A percentile compares a stretch with the other conserved stretches of the same genome.
Conservation (phyloP, 148 eudicot genomes). For the Pharnaceum exiguum region DNA sequence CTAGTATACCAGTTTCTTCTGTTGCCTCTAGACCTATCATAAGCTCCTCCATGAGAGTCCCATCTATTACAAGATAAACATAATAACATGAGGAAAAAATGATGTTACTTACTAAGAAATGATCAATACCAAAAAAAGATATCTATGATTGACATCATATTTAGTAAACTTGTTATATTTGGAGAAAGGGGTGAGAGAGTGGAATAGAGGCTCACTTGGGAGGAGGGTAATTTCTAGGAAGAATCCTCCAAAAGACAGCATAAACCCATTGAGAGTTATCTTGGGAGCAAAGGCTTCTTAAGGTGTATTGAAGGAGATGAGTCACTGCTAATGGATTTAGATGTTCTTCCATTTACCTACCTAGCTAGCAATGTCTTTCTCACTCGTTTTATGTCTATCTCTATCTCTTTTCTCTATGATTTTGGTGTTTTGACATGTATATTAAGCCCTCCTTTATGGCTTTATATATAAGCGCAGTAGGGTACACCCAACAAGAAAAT, state of each 20-base stretch:
- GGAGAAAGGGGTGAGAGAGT: background rate
- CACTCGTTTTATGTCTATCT: background rate
- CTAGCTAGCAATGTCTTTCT: slow-evolving; percentile 4
- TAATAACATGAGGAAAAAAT: background rate
- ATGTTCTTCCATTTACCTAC: slow-evolving; percentile 71
- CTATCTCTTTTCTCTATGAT: background rate
- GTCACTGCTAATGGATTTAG: slow-evolving; percentile 71
- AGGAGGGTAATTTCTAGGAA: slow-evolving; percentile 95
- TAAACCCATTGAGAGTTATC: slow-evolving; percentile 93
- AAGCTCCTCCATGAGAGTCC: slow-evolving; percentile 94
- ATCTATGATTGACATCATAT: too few species aligned
- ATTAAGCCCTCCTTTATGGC: too few species aligned
- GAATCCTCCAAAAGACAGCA: slow-evolving; percentile 98
- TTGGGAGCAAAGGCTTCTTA: slow-evolving; percentile 83
- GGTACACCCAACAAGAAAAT: slow-evolving; percentile 19
- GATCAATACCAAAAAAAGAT: too few species aligned
- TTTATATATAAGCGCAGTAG: slow-evolving; percentile 15
- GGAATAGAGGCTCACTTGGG: slow-evolving; percentile 50
- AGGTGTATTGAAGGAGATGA: slow-evolving; percentile 97
- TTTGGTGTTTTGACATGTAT: slow-evolving; percentile 5
- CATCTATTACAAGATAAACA: slow-evolving; percentile 39
- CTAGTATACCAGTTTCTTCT: slow-evolving; percentile 86
- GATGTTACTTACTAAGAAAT: too few species aligned
- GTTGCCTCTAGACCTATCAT: slow-evolving; percentile 97
- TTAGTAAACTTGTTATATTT: background rate